Evolutionary conservation across 2,329 filamentous ascomycete species (phyloP), one percentile per base, ranked within the genome.

Genomic region (Fonsecaea monophora): DNA sequence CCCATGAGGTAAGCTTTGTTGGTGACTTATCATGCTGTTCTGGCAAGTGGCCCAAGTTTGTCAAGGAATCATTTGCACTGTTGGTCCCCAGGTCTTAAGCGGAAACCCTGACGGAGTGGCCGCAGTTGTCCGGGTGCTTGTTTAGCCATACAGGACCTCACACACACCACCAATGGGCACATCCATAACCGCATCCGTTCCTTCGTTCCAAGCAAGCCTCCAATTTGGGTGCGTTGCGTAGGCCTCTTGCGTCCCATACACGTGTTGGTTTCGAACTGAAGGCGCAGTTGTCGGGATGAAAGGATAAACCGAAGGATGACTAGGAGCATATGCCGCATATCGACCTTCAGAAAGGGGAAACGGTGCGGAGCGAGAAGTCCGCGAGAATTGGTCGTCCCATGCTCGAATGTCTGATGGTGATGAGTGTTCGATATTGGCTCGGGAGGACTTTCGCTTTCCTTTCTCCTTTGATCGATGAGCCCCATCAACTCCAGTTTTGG

Each of bases 121-220:
- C 45, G 21, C 3, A 4, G 18, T 3, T 25, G n/a, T 25, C 18
- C 5, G n/a, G 45, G 30, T n/a, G 18, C 32, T 53, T 15, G 40
- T 38, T 66, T 42, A 68, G 60, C 92, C 94, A 78, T 98, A 99
- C 25, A 99, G 77, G 38, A 99, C 89, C 81, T 99, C 94, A 76
- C 94, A 98, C 1, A 98, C 94, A 0, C 94, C 95, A 9, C 93
- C 94, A 71, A 98, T 86, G 7, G 95, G 95, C 57, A 99, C 90
- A 80, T 99, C 95, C 91, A 99, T 91, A 7, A 98, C 95, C 1
- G 93, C 95, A 83, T 99, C 95, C 0, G 95, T 99, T 18, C 95
- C 93, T 73, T 92, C 89, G 74, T 89, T 93, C 95, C 95, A 99
- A 18, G 96, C 84, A 66, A 84, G 85, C 74, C 85, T 89, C 94